Evolutionary conservation across 495 filamentous ascomycete genomes (phyloP).

Genomic region (Penicillium odoratum): DNA sequence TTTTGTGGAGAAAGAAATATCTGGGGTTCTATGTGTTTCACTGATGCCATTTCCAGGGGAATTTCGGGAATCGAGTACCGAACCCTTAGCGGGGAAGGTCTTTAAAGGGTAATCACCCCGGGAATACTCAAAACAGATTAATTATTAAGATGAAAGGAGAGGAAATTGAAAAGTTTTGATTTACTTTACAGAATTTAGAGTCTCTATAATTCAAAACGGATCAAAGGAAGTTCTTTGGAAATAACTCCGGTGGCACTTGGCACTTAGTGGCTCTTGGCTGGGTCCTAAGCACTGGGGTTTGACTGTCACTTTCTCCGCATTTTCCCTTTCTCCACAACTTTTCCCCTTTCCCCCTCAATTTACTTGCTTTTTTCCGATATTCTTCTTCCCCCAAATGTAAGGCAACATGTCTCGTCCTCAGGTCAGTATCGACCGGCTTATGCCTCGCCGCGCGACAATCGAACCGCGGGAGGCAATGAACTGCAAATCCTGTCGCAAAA

Average conservation of each 20-base stretch:
- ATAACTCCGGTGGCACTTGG: conserved; percentile 25
- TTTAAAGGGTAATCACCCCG: too few relatives aligned
- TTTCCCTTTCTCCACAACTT: conserved; percentile 17
- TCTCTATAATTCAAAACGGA: background rate
- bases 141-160: too few relatives aligned
- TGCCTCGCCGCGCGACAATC: conserved; percentile 67
- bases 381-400: conserved; percentile 13
- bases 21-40: too few relatives aligned
- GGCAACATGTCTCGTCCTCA: conserved; percentile 67
- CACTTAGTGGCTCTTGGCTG: background rate
- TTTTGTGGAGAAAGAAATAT: background rate
- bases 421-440: conserved; percentile 82
- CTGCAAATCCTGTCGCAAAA: conserved; percentile 88
- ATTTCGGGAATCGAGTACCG: background rate
- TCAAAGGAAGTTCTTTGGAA: background rate
- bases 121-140: too few relatives aligned
- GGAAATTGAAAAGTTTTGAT: too few relatives aligned
- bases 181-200: too few relatives aligned
- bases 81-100: background rate
- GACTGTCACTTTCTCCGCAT: conserved; percentile 28
- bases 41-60: too few relatives aligned
- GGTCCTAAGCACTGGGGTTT: background rate
- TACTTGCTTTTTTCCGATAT: background rate
- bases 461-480: conserved; percentile 90
- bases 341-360: conserved; percentile 11